Base-by-base conservation (phyloP, 2,329 filamentous ascomycete species). In the Zopfia rhizophila region DNA sequence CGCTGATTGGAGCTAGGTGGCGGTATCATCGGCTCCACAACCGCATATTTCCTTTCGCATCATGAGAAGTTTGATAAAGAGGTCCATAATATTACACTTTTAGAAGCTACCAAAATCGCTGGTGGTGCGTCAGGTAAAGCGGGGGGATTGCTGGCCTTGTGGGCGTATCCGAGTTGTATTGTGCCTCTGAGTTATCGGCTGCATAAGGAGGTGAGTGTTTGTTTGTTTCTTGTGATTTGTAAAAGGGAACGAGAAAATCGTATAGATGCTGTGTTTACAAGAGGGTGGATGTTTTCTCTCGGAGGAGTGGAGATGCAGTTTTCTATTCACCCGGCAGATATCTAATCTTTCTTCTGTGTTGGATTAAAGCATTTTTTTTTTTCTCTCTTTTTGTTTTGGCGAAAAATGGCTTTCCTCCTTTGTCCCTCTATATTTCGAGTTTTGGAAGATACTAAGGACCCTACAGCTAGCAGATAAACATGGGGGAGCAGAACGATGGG, bases 121-220 rank as follows among this genome's bases (percentile, higher is more conserved):
- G 85, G 90, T n/a, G 93, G 90, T 17, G 93, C 94, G 25, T 96
- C 91, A 7, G 94, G 94, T 28, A 97, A 97, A 75, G 93, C 94
- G 0, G 94, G 94, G 12, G 94, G 94, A 1, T 79, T 99, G 4
- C 81, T 99, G 16, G 94, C 87, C 1, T 78, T 92, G 12, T 97
- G 93, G 91, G 94, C 93, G 1, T 97, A 96, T 65, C 94, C 94
- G 0, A 79, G 78, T 45, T 87, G 83, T 61, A 84, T 97, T 27
- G 93, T 97, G 0, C 90, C 90, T 0, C 77, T 97, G 29, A 95
- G 90, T 46, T 97, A 91, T 72, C 82, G 81, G 35, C 78, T 97
- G 12, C 94, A 97, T 65, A 82, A 84, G 23, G 85, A 96, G 49
- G 55, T 56, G 27, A 14, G n/a, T n/a, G n/a, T n/a, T n/a, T 24